Evolutionary conservation across 1,139 yeast genomes (phyloP).

Genomic region (Yamadazyma triangularis): DNA sequence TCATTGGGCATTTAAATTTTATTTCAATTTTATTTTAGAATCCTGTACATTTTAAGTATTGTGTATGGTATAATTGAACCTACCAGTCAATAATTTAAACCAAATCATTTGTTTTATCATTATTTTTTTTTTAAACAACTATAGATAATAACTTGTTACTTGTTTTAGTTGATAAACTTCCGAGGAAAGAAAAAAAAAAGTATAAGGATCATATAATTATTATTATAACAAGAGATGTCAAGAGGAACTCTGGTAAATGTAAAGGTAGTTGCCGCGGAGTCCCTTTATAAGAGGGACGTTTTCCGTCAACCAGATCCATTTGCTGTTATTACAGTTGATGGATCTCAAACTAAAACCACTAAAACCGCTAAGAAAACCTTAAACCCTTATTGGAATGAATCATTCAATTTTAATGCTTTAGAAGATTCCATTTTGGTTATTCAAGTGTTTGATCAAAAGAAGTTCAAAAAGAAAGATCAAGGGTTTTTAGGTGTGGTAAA

Average conservation of each 20-base stretch:
- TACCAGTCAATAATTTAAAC: too few species aligned
- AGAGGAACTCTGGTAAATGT: constrained; percentile 48
- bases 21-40: too few species aligned
- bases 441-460: constrained; percentile 95
- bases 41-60: too few species aligned
- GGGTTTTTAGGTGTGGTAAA: constrained; percentile 98
- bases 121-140: too few species aligned
- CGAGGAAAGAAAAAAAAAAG: too few species aligned
- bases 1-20: too few species aligned
- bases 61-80: too few species aligned
- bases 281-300: constrained; percentile 90
- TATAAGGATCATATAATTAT: too few species aligned
- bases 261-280: constrained; percentile 92
- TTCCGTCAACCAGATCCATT: constrained; percentile 96
- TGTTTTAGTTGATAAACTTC: too few species aligned
- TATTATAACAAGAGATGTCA: constrained; percentile 5
- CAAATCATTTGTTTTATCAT: too few species aligned
- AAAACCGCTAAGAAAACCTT: constrained; percentile 90
- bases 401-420: constrained; percentile 70
- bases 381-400: constrained; percentile 97
- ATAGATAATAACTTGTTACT: too few species aligned
- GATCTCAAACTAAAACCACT: constrained; percentile 93
- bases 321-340: constrained; percentile 95
- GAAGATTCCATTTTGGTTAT: constrained; percentile 87
- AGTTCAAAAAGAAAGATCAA: constrained; percentile 96